A percentile compares a stretch with the other conserved stretches of the same genome.
These are phyloP conservation scores for Harringtonia lauricola DNA, from an alignment of 2,329 filamentous ascomycete genomes.

Conservation along the genomic window DNA sequence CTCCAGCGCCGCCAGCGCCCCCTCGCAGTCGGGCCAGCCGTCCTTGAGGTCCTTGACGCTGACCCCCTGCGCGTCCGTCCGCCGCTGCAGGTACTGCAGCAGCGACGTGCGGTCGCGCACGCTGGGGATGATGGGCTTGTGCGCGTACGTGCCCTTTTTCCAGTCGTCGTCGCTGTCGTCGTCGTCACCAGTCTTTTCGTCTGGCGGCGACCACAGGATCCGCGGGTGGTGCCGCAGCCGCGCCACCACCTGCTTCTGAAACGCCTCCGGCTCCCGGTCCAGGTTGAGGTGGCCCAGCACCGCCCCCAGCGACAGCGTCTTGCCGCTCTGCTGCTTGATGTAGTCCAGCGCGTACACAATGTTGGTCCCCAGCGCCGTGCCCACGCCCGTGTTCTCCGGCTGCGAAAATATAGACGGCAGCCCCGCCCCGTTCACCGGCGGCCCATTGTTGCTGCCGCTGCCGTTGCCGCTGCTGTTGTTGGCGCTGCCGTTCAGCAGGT, in stretches of 20 bases:
- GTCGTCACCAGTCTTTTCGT: conserved; percentile 20
- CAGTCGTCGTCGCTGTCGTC: conserved; percentile 24
- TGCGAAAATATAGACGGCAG: conserved; percentile 58
- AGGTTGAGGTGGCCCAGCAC: conserved; percentile 75
- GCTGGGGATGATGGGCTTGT: conserved; percentile 68
- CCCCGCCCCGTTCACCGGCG: not conserved
- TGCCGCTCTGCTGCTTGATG: conserved; percentile 60
- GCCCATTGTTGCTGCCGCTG: not conserved
- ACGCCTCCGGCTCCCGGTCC: conserved; percentile 46
- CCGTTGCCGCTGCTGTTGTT: not conserved
- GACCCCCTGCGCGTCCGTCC: conserved; percentile 70
- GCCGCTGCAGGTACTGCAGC: conserved; percentile 68
- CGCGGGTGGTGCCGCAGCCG: conserved; percentile 56
- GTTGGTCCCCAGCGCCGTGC: conserved; percentile 74
- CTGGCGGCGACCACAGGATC: conserved; percentile 44
- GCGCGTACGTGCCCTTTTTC: conserved; percentile 63
- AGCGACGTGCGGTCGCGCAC: conserved; percentile 71
- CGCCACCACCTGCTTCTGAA: conserved; percentile 53
- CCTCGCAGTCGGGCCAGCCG: conserved; percentile 80
- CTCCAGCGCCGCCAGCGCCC: conserved; percentile 69
- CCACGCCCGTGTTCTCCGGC: conserved; percentile 63
- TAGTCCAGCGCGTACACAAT: conserved; percentile 80
- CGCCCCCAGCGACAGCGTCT: conserved; percentile 59
- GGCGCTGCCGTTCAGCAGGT: conserved; percentile 28
- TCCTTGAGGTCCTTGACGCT: conserved; percentile 88